Evolutionary conservation across 2,329 filamentous ascomycete species (phyloP).

Genomic region (Curvularia sp.): DNA sequence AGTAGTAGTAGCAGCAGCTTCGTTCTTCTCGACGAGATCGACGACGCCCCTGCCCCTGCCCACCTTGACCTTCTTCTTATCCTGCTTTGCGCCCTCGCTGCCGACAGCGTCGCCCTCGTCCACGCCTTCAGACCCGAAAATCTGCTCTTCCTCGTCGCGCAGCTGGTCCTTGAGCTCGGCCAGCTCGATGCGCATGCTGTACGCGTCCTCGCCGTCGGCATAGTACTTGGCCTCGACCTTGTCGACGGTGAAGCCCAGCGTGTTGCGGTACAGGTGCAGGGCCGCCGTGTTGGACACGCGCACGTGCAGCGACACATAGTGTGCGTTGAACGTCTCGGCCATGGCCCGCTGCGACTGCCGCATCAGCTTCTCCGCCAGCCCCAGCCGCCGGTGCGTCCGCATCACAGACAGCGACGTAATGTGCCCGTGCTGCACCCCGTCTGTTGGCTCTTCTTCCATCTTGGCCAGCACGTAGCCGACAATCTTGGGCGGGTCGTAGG

Average conservation of each 20-base stretch:
- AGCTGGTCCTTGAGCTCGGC: slow-evolving; percentile 64
- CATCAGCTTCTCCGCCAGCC: slow-evolving; percentile 97
- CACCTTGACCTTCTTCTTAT: slow-evolving; percentile 74
- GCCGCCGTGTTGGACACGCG: slow-evolving; percentile 92
- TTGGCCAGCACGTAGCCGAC: slow-evolving; percentile 99
- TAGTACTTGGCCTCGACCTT: slow-evolving; percentile 86
- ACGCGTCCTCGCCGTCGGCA: slow-evolving; percentile 96
- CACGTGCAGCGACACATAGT: slow-evolving; percentile 95
- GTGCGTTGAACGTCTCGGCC: slow-evolving; percentile 90
- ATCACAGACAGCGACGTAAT: slow-evolving; percentile 96
- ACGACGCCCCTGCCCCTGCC: slow-evolving; percentile 81
- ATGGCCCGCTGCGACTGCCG: slow-evolving; percentile 94
- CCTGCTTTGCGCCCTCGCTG: slow-evolving; percentile 46
- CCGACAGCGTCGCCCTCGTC: slow-evolving; percentile 48
- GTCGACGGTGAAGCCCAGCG: slow-evolving; percentile 38
- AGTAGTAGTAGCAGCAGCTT: slow-evolving; percentile 47
- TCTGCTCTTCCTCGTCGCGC: slow-evolving; percentile 47
- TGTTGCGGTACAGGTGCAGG: slow-evolving; percentile 85
- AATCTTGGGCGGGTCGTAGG: slow-evolving; percentile 93
- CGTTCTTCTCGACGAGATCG: slow-evolving; percentile 75
- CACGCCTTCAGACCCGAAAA: slow-evolving; percentile 45
- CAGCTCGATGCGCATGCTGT: slow-evolving; percentile 89
- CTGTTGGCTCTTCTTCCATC: slow-evolving; percentile 97
- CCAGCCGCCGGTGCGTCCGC: slow-evolving; percentile 89
- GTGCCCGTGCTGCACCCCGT: slow-evolving; percentile 92